Percentiles rank a stretch among this genome's conserved stretches.
Evolutionary conservation across 2,329 filamentous ascomycete species (phyloP).

Genomic region (Helotiales sp.): DNA sequence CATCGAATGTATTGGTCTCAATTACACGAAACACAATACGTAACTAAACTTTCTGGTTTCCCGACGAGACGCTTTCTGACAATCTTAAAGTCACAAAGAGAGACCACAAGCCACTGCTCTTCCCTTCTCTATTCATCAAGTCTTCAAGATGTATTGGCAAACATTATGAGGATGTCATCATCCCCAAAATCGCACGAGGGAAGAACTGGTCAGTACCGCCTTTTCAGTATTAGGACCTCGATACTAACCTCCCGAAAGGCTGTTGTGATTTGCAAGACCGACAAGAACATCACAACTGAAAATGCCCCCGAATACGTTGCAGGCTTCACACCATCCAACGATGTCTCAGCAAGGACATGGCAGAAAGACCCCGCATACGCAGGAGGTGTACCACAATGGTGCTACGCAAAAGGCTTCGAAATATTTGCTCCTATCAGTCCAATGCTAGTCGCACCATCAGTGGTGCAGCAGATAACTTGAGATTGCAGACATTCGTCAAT

Average conservation of each 20-base stretch:
- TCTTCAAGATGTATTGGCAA: conserved; percentile 47
- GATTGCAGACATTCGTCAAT: conserved; percentile 49
- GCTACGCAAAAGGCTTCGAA: conserved; percentile 52
- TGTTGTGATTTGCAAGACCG: conserved; percentile 53
- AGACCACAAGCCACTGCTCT: conserved; percentile 56
- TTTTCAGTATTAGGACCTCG: not conserved
- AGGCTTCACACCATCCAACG: conserved; percentile 56
- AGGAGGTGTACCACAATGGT: conserved; percentile 49
- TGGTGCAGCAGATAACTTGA: conserved; percentile 24
- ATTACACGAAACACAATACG: conserved; percentile 61
- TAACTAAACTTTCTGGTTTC: conserved; percentile 33
- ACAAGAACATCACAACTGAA: conserved; percentile 37
- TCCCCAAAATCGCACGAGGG: conserved; percentile 54
- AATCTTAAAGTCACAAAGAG: conserved; percentile 53
- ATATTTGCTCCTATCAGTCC: conserved; percentile 51
- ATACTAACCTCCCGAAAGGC: conserved; percentile 31
- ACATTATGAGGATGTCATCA: conserved; percentile 46
- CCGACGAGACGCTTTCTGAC: not conserved
- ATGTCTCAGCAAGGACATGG: conserved; percentile 56
- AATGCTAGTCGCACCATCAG: conserved; percentile 44
- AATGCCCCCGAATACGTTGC: conserved; percentile 24
- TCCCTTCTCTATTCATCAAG: conserved; percentile 57
- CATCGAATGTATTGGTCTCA: conserved; percentile 62
- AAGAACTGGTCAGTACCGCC: not conserved
- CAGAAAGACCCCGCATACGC: conserved; percentile 55